These are phyloP conservation scores for Aspergillus pseudoviridinutans DNA, from an alignment of 2,329 filamentous ascomycete genomes.

Conservation along the genomic window DNA sequence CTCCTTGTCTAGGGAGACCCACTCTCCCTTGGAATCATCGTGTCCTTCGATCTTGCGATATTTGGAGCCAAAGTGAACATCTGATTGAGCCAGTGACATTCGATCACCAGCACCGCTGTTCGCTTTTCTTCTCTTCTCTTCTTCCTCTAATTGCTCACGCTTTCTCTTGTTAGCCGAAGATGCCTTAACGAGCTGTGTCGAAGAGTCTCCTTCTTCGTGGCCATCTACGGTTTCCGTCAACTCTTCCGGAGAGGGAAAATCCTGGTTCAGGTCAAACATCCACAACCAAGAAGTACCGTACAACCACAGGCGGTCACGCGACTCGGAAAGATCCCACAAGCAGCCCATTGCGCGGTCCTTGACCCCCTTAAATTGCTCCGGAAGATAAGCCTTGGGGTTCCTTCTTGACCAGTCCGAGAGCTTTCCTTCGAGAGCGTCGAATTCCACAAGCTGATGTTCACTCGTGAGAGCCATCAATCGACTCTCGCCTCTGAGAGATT, in stretches of 20 bases:
- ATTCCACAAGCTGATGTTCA: constrained; percentile 67
- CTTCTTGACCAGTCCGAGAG: constrained; percentile 81
- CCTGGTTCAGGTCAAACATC: constrained; percentile 81
- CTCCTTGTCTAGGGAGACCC: constrained; percentile 32
- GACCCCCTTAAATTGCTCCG: constrained; percentile 67
- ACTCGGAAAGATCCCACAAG: constrained; percentile 67
- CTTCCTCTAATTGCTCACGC: constrained; percentile 33
- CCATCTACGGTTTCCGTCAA: constrained; percentile 18
- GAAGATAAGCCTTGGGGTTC: constrained; percentile 73
- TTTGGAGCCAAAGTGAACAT: constrained; percentile 44
- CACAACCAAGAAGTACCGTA: constrained; percentile 83
- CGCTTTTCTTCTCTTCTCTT: constrained; percentile 40
- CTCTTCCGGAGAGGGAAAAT: constrained; percentile 51
- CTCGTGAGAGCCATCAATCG: constrained; percentile 60
- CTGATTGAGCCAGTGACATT: constrained; percentile 43
- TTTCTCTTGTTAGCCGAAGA: constrained; percentile 40
- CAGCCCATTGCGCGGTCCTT: constrained; percentile 79
- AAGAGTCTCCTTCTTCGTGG: constrained; percentile 21
- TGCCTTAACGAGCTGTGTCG: constrained; percentile 19
- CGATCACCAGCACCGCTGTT: constrained; percentile 56
- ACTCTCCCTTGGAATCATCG: constrained; percentile 33
- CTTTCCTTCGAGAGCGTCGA: constrained; percentile 72
- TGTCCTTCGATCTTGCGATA: constrained; percentile 46
- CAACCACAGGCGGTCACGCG: constrained; percentile 70
- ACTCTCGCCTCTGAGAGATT: constrained; percentile 51